Percentiles rank a stretch among this genome's conserved stretches.
Conservation (phyloP, 2,329 filamentous ascomycete genomes). For the Aspergillus sp. region DNA sequence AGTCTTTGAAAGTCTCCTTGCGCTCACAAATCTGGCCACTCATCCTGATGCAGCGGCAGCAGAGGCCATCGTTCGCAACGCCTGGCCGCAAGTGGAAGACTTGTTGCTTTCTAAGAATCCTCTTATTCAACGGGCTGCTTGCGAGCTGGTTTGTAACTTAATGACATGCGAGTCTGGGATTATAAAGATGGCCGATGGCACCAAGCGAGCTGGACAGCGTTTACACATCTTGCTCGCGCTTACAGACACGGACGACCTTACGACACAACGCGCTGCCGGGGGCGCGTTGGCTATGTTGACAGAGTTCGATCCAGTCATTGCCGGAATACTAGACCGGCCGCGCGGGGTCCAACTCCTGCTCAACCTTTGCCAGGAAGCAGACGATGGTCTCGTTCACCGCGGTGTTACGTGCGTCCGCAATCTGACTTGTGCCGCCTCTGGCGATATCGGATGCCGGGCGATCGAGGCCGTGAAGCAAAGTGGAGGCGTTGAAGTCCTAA, state of each 20-base stretch:
- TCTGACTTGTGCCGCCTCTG: conserved; percentile 63
- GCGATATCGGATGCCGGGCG: conserved; percentile 63
- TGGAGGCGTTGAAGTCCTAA: conserved; percentile 67
- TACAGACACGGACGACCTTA: conserved; percentile 78
- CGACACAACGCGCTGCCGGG: conserved; percentile 78
- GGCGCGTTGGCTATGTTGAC: conserved; percentile 86
- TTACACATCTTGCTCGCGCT: conserved; percentile 84
- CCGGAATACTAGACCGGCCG: conserved; percentile 67
- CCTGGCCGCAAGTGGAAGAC: conserved; percentile 79
- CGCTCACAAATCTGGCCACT: conserved; percentile 90
- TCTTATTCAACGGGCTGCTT: conserved; percentile 76
- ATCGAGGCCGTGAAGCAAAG: conserved; percentile 61
- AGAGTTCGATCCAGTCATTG: conserved; percentile 71
- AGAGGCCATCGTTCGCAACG: conserved; percentile 70
- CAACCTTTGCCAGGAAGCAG: conserved; percentile 71
- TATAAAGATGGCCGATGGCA: conserved; percentile 52
- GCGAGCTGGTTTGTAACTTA: conserved; percentile 90
- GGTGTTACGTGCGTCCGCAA: conserved; percentile 76
- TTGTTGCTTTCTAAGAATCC: conserved; percentile 74
- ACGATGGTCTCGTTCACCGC: conserved; percentile 56
- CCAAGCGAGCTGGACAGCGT: conserved; percentile 67
- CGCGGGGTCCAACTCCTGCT: conserved; percentile 76
- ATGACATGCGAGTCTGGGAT: conserved; percentile 47
- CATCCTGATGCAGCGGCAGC: conserved; percentile 48
- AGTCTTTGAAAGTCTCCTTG: conserved; percentile 85